These are phyloP conservation scores for Petunia hybrid DNA, from an alignment of 305 asterid genomes.

Conservation along the genomic window DNA sequence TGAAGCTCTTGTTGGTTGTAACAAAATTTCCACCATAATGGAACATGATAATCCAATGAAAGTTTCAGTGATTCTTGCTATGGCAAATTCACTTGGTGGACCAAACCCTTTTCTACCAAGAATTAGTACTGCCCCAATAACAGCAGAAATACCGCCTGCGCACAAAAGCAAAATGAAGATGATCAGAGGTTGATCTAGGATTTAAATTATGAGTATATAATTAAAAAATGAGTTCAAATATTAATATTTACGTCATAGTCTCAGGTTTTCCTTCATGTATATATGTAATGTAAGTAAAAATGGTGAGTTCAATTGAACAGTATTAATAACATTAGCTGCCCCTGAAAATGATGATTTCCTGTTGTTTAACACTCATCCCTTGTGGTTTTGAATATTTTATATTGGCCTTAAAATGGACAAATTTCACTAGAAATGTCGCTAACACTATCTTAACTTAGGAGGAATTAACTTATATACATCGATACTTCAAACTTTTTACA, in stretches of 20 bases:
- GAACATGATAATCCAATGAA: constrained; percentile 85
- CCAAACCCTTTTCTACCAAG: constrained; percentile 75
- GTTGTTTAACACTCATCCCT: too few species aligned
- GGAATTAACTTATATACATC: too few species aligned
- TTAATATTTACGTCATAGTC: too few species aligned
- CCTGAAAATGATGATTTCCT: too few species aligned
- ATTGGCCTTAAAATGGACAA: background rate
- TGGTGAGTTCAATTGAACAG: background rate
- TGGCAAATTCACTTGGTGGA: constrained; percentile 74
- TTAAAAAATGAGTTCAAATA: too few species aligned
- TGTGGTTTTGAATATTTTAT: background rate
- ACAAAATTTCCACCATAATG: constrained; percentile 65
- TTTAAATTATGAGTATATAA: background rate
- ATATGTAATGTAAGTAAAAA: background rate
- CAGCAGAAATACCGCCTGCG: constrained; percentile 67
- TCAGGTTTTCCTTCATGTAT: background rate
- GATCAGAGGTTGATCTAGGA: background rate
- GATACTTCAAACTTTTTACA: too few species aligned
- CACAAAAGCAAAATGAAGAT: background rate
- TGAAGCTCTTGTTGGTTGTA: constrained; percentile 82
- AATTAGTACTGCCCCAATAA: constrained; percentile 72
- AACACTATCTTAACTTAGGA: background rate
- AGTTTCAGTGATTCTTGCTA: constrained; percentile 75
- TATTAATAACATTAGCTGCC: too few species aligned
- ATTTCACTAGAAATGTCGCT: background rate